Evolutionary conservation across 768 basidiomycete species (phyloP).

Genomic region (Suillus clintonianus): DNA sequence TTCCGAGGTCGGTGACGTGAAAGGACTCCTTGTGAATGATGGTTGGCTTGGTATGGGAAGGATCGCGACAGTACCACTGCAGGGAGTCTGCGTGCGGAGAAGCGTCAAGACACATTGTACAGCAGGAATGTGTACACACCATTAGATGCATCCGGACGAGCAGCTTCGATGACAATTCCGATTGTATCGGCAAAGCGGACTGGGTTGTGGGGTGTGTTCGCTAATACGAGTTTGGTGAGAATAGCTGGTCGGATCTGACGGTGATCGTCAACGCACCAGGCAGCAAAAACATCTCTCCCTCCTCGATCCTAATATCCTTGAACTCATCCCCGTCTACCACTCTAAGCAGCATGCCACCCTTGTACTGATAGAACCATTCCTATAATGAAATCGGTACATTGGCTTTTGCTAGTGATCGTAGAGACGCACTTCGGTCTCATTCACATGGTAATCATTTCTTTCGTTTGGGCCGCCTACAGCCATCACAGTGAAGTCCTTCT

Average conservation of each 20-base stretch:
- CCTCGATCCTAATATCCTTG: slow-evolving; percentile 84
- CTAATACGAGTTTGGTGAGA: slow-evolving; percentile 39
- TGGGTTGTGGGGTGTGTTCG: slow-evolving; percentile 96
- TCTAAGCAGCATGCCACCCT: slow-evolving; percentile 88
- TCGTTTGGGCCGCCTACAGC: slow-evolving; percentile 95
- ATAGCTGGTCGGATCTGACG: slow-evolving; percentile 1
- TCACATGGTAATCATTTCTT: slow-evolving; percentile 91
- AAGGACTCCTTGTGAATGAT: slow-evolving; percentile 83
- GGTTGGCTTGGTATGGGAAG: slow-evolving; percentile 61
- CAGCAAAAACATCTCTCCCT: slow-evolving; percentile 96
- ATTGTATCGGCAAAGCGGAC: slow-evolving; percentile 89
- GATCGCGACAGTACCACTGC: slow-evolving; percentile 86
- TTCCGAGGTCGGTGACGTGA: slow-evolving; percentile 88
- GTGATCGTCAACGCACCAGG: slow-evolving; percentile 59
- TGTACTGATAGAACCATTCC: slow-evolving; percentile 99
- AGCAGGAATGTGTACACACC: slow-evolving; percentile 48
- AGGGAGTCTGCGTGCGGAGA: slow-evolving; percentile 65
- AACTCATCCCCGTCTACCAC: slow-evolving; percentile 81
- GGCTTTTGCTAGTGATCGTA: background rate
- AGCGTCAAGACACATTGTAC: slow-evolving; percentile 2
- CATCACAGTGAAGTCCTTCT: slow-evolving; percentile 92
- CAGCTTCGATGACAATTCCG: slow-evolving; percentile 88
- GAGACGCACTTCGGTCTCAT: slow-evolving; percentile 80
- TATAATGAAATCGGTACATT: slow-evolving; percentile 25
- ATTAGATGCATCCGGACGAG: slow-evolving; percentile 69